Conservation (phyloP, 2,329 filamentous ascomycete species). For the Aotearoamyces nothofagi region DNA sequence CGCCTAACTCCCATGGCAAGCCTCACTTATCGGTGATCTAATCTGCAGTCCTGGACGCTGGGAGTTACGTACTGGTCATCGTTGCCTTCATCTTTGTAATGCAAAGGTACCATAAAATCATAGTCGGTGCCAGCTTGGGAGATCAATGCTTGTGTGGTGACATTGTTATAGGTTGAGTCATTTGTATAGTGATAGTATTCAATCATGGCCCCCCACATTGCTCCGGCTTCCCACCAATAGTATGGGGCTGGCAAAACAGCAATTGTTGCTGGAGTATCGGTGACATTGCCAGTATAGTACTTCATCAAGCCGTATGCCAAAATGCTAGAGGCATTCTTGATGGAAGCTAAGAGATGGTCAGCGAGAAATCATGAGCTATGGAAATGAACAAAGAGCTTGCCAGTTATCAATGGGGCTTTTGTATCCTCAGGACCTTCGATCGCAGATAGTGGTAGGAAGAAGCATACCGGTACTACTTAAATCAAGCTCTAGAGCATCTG, state of each 20-base stretch:
- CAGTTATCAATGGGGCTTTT: no score
- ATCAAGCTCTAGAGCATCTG: no score
- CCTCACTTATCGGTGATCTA: slow-evolving; percentile 23
- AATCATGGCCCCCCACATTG: slow-evolving; percentile 51
- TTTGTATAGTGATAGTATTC: slow-evolving; percentile 55
- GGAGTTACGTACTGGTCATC: no score
- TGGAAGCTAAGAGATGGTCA: slow-evolving; percentile 38
- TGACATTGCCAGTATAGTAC: slow-evolving; percentile 48
- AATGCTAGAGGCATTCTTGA: slow-evolving; percentile 43
- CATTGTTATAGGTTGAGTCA: slow-evolving; percentile 44
- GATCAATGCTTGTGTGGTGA: slow-evolving; percentile 40
- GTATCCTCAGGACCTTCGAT: no score
- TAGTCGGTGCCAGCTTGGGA: slow-evolving; percentile 42
- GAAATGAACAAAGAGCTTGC: no score
- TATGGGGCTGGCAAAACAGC: slow-evolving; percentile 50
- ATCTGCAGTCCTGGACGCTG: no score
- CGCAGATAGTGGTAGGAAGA: no score
- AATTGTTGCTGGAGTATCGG: slow-evolving; percentile 36
- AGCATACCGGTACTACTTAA: no score
- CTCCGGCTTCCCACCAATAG: slow-evolving; percentile 43
- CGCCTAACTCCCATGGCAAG: no score
- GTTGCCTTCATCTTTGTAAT: slow-evolving; percentile 49
- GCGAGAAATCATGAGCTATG: no score
- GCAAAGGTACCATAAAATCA: slow-evolving; percentile 43
- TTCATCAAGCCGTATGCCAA: slow-evolving; percentile 45